phyloP scores from a whole-genome alignment of 23 red algal genomes.

The Porphyridium purpureum region DNA sequence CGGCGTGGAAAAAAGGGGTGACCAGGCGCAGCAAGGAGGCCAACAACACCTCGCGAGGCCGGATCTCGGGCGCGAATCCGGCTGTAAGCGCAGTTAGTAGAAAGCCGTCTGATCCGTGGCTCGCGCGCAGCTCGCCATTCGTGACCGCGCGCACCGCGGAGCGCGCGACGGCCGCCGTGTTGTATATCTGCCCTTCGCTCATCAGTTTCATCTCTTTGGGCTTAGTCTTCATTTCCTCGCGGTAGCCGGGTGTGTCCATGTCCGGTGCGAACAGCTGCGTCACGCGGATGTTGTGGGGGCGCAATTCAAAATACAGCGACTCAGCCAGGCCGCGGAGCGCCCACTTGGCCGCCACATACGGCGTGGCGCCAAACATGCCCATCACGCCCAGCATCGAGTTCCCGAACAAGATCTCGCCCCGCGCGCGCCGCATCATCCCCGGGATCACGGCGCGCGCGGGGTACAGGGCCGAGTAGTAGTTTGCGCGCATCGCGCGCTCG shows the following conservation, averaged over 20 bases:
- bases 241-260: conserved; percentile 70
- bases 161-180: conserved; percentile 44
- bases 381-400: conserved; percentile 69
- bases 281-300: conserved; percentile 50
- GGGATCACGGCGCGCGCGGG: conserved; percentile 48
- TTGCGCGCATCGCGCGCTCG: conserved; percentile 34
- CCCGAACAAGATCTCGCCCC: conserved; percentile 60
- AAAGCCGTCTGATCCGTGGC: conserved; percentile 40
- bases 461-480: conserved; percentile 50
- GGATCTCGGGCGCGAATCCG: conserved; percentile 42
- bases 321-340: conserved; percentile 76
- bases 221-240: conserved; percentile 44
- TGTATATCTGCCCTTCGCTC: conserved; percentile 44
- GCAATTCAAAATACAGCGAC: conserved; percentile 56
- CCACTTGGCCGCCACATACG: conserved; percentile 72
- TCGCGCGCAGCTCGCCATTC: conserved; percentile 23
- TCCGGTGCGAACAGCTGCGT: conserved; percentile 76
- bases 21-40: conserved; percentile 36
- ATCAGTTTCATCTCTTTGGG: conserved; percentile 40
- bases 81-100: conserved; percentile 42
- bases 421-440: conserved; percentile 16
- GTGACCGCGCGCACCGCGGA: conserved; percentile 27
- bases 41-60: conserved; percentile 26
- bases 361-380: conserved; percentile 45
- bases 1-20: conserved; percentile 32